Conservation (phyloP, 768 basidiomycete genomes). For the Inosperma sp. region DNA sequence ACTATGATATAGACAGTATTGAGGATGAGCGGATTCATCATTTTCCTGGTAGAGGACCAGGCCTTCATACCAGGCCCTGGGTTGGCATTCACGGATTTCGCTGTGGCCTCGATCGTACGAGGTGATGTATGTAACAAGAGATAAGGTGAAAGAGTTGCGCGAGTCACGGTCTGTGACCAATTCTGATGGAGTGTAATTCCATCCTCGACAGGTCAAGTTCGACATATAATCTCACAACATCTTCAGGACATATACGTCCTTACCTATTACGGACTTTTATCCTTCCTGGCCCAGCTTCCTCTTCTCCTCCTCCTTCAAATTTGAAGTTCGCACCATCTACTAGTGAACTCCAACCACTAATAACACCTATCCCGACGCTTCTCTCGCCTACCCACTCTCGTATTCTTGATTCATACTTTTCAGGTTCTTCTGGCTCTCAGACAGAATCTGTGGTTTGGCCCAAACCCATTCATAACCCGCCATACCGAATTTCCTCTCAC, state of each 20-base stretch:
- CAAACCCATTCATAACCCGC: conserved; percentile 22
- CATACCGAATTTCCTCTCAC: no score
- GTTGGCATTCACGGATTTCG: no score
- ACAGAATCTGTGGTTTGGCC: conserved; percentile 11
- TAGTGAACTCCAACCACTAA: neutral
- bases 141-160: no score
- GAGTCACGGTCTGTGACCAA: no score
- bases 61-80: no score
- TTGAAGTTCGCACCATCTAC: neutral
- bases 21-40: no score
- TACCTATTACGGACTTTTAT: neutral
- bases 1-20: no score
- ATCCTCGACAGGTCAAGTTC: neutral
- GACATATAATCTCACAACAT: neutral
- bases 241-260: neutral
- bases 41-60: no score
- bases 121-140: no score
- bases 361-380: neutral
- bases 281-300: conserved; percentile 3
- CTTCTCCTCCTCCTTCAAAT: neutral
- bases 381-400: neutral
- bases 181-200: no score
- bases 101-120: no score
- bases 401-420: neutral
- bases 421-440: neutral